phyloP scores from a whole-genome alignment of 2,329 filamentous ascomycete species.

The Ambrosiella xylebori region DNA sequence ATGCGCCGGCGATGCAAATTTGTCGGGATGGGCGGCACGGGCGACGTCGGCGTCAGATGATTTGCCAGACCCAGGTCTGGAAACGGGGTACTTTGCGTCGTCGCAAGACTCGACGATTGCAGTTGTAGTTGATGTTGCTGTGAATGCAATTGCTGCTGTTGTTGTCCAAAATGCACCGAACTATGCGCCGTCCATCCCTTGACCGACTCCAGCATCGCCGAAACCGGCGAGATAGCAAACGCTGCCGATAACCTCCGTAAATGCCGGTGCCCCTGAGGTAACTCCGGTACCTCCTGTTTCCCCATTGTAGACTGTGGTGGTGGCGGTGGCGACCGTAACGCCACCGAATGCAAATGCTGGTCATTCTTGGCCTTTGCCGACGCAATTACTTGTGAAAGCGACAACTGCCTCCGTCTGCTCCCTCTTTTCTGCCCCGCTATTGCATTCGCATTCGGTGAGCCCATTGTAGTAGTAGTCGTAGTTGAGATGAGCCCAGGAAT shows the following conservation, averaged over 20 bases:
- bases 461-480: too few relatives aligned
- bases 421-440: neutral
- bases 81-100: too few relatives aligned
- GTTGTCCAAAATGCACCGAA: too few relatives aligned
- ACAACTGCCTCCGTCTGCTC: neutral
- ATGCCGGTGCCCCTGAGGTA: neutral
- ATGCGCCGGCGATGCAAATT: too few relatives aligned
- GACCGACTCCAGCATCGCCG: neutral
- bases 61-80: too few relatives aligned
- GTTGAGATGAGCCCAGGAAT: neutral
- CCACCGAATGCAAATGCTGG: neutral
- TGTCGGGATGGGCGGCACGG: too few relatives aligned
- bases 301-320: neutral
- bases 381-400: neutral
- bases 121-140: neutral
- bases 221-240: neutral
- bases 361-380: neutral
- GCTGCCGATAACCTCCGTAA: neutral
- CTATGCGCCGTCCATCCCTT: neutral
- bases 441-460: neutral
- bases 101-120: neutral
- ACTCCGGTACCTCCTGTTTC: neutral
- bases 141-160: neutral
- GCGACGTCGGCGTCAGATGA: too few relatives aligned
- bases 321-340: neutral